These are phyloP conservation scores for Neurospora terricola DNA, from an alignment of 495 filamentous ascomycete genomes.

Conservation along the genomic window DNA sequence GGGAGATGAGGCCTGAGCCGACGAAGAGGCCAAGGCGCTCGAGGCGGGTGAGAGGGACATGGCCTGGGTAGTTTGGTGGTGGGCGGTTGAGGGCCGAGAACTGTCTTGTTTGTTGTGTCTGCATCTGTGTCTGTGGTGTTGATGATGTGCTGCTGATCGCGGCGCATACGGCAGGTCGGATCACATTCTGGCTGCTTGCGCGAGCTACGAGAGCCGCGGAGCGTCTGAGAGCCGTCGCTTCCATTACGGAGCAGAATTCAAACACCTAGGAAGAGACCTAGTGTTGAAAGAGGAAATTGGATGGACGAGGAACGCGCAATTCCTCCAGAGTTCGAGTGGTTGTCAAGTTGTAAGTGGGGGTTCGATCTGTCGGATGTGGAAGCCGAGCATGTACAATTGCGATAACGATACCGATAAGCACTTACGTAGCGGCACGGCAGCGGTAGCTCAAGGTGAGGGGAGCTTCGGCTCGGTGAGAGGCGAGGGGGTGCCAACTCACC, in stretches of 20 bases:
- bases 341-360: neutral
- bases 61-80: conserved; percentile 75
- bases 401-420: neutral
- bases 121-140: neutral
- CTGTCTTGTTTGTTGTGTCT: conserved; percentile 12
- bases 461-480: neutral
- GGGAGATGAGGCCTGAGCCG: conserved; percentile 70
- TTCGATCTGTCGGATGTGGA: conserved; percentile 4
- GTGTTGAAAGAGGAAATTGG: too few relatives aligned
- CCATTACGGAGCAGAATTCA: conserved; percentile 13
- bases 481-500: neutral
- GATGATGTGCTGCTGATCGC: neutral
- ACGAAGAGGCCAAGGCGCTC: conserved; percentile 71
- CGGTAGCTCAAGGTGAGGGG: neutral
- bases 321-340: conserved; percentile 2
- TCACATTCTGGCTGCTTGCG: neutral
- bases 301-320: neutral
- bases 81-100: conserved; percentile 80
- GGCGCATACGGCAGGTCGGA: neutral
- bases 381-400: conserved; percentile 4
- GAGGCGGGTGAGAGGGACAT: conserved; percentile 73
- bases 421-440: neutral
- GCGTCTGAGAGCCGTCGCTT: conserved; percentile 15
- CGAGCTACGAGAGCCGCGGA: conserved; percentile 12
- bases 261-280: neutral